Conservation (phyloP, 2,329 filamentous ascomycete genomes). For the Ophiostoma angusticollis region DNA sequence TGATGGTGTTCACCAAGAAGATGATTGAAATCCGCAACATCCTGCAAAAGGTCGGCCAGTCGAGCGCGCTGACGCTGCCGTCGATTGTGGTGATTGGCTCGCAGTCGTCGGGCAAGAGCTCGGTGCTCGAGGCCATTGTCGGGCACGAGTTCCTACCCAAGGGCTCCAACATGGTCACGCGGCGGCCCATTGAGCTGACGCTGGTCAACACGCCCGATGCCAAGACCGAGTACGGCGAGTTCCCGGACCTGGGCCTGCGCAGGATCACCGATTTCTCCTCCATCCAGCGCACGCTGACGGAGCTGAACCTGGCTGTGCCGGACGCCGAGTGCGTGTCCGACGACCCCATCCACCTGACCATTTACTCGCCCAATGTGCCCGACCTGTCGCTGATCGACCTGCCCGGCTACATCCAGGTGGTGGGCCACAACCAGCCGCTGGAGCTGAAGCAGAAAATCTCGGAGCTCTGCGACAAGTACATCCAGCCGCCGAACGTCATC, state of each 20-base stretch:
- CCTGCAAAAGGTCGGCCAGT: conserved; percentile 83
- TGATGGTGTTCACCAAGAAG: conserved; percentile 98
- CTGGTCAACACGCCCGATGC: conserved; percentile 88
- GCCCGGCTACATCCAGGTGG: conserved; percentile 94
- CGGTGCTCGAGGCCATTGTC: conserved; percentile 90
- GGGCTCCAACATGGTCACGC: conserved; percentile 96
- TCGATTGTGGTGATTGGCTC: conserved; percentile 99
- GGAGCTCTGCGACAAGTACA: conserved; percentile 96
- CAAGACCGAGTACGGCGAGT: conserved; percentile 85
- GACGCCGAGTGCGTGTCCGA: conserved; percentile 87
- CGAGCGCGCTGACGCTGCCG: conserved; percentile 72
- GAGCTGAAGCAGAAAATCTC: conserved; percentile 93
- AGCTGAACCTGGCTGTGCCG: conserved; percentile 86
- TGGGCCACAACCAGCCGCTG: conserved; percentile 76
- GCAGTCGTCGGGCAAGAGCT: conserved; percentile 96
- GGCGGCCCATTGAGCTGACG: conserved; percentile 88
- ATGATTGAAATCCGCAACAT: conserved; percentile 98
- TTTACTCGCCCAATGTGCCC: conserved; percentile 90
- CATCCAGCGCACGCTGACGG: conserved; percentile 86
- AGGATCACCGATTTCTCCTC: conserved; percentile 85
- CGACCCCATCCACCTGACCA: conserved; percentile 89
- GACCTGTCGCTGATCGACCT: conserved; percentile 93
- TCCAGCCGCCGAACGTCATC: conserved; percentile 90
- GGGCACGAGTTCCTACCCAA: conserved; percentile 97
- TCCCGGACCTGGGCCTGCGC: conserved; percentile 78